These are phyloP conservation scores for Pichia sp. DNA, from an alignment of 1,139 yeast genomes.

Conservation along the genomic window DNA sequence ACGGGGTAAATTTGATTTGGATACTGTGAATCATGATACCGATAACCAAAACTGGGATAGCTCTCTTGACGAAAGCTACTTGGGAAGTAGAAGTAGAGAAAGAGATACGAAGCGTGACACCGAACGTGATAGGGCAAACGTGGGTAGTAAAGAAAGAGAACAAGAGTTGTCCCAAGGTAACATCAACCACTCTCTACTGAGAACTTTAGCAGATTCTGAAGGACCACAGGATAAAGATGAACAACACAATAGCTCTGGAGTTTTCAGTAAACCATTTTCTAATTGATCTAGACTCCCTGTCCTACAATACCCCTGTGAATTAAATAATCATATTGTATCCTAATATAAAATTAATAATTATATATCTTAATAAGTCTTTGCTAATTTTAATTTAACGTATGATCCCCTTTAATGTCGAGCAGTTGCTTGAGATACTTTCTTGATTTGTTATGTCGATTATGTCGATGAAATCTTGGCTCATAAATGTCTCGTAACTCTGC, in stretches of 20 bases:
- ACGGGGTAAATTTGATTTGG: background rate
- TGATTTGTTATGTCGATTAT: too few species aligned
- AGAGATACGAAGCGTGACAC: background rate
- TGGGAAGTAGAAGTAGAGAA: conserved; percentile 13
- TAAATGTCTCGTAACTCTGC: too few species aligned
- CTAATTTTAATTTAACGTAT: background rate
- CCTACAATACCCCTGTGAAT: background rate
- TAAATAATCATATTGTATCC: conserved; percentile 15
- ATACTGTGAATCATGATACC: background rate
- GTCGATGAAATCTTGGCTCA: too few species aligned
- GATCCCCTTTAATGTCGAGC: background rate
- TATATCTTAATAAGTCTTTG: conserved; percentile 4
- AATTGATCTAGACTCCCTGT: too few species aligned
- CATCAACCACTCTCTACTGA: conserved; percentile 1
- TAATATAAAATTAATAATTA: conserved; percentile 15
- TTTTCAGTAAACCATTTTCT: too few species aligned
- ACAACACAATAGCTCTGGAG: background rate
- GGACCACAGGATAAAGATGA: background rate
- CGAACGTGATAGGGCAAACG: background rate
- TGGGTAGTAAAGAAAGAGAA: background rate
- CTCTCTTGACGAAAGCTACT: conserved; percentile 16
- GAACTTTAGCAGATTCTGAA: conserved; percentile 4
- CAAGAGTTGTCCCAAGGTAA: background rate
- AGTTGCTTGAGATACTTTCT: too few species aligned
- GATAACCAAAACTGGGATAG: conserved; percentile 18